Conservation (phyloP, 2,329 filamentous ascomycete species). For the Colletotrichum lentis region DNA sequence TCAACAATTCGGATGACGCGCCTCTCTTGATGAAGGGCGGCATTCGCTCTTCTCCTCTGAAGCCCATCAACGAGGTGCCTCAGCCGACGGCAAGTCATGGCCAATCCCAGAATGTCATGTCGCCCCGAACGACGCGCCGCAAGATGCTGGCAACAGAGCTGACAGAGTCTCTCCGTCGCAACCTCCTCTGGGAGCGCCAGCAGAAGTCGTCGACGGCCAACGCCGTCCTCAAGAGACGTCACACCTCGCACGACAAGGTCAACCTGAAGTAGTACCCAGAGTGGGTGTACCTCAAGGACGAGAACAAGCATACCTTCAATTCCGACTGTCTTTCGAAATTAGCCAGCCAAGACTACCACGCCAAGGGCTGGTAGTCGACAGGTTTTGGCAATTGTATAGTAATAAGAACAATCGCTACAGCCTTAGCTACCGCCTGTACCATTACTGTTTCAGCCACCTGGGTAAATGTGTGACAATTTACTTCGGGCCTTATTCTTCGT, state of each 20-base stretch:
- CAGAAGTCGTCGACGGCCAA: conserved; percentile 91
- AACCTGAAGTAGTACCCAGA: too few species aligned
- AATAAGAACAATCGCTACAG: too few species aligned
- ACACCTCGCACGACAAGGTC: conserved; percentile 89
- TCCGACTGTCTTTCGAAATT: too few species aligned
- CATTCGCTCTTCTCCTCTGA: conserved; percentile 55
- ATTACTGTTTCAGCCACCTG: too few species aligned
- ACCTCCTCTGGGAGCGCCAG: conserved; percentile 93
- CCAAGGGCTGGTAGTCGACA: too few species aligned
- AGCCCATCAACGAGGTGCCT: conserved; percentile 69
- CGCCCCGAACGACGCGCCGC: conserved; percentile 87
- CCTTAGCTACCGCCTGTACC: too few species aligned
- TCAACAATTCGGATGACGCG: conserved; percentile 69
- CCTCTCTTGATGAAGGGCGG: conserved; percentile 71
- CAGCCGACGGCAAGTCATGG: conserved; percentile 69
- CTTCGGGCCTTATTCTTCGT: too few species aligned
- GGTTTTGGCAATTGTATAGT: too few species aligned
- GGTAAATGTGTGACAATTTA: too few species aligned
- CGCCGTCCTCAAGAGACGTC: conserved; percentile 85
- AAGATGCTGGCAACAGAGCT: conserved; percentile 97
- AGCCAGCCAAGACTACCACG: too few species aligned
- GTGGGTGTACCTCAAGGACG: too few species aligned
- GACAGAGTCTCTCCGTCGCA: conserved; percentile 88
- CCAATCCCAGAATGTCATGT: conserved; percentile 77
- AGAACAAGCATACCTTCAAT: too few species aligned